Base-by-base conservation (phyloP, 1,284 basidiomycete genomes). In the Pholiota adiposa region DNA sequence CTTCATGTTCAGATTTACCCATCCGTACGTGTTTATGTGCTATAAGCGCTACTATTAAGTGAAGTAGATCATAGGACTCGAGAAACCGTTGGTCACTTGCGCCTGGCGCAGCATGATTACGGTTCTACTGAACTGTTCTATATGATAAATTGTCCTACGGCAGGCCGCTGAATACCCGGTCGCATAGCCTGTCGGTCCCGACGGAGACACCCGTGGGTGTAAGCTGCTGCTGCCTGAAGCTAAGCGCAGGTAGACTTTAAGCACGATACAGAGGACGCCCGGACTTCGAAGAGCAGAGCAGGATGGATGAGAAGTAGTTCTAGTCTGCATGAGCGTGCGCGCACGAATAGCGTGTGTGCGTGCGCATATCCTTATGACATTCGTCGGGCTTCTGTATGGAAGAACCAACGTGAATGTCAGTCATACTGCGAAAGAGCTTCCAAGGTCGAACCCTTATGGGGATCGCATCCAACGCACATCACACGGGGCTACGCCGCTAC, bases 381-480 rank as follows among this genome's bases (percentile, higher is more conserved):
- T 49, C n/a, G 21, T 25, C 40, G 36, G 16, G 50, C 49, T 58
- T 58, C 56, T 58, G 29, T 29, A 41, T 33, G 44, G 46, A 31
- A 52, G 16, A 40, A 23, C 25, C 23, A 52, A 38, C 33, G 21
- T 19, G 48, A 50, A 29, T 56, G 46, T 56, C 54, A 56, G 23
- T 21, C 40, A 49, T 36, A 44, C 46, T 55, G 46, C 21, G 21
- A 18, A 14, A 48, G 44, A 55, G 33, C 54, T 64, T 60, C 60
- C 48, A 60, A 46, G 31, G 29, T 58, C 21, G 12, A 58, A 27
- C 31, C 60, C 58, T 64, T 62, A 62, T 64, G 63, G 60, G 60
- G 60, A 60, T 60, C 50, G 27, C 16, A 53, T 14, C 11, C 43
- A 34, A 33, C 46, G 48, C 33, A 58, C 56, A 54, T 38, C 31